Evolutionary conservation across 495 filamentous ascomycete genomes (phyloP).

Genomic region (Filosporella fistucella): DNA sequence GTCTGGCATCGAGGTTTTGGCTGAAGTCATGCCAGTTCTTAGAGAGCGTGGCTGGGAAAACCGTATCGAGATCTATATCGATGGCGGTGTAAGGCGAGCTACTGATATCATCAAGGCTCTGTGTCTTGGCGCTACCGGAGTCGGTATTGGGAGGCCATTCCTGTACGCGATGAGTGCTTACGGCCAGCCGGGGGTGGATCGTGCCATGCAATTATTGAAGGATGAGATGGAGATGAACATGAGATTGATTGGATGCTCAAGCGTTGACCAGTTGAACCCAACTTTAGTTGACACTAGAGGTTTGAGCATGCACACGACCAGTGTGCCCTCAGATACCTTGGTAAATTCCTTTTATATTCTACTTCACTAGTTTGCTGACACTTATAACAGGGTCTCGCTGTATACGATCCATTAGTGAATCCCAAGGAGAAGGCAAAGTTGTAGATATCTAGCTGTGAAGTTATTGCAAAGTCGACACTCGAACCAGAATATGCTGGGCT

Average conservation of each 20-base stretch:
- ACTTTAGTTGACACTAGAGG: slow-evolving; percentile 73
- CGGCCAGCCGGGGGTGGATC: slow-evolving; percentile 78
- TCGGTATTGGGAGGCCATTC: slow-evolving; percentile 93
- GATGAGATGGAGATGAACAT: slow-evolving; percentile 99
- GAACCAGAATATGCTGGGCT: not conserved
- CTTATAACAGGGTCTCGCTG: slow-evolving; percentile 31
- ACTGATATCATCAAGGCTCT: slow-evolving; percentile 97
- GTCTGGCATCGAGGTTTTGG: slow-evolving; percentile 87
- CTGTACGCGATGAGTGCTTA: slow-evolving; percentile 95
- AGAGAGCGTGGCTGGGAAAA: slow-evolving; percentile 76
- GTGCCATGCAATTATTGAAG: slow-evolving; percentile 91
- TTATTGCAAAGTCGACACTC: not conserved
- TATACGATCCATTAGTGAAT: slow-evolving; percentile 60
- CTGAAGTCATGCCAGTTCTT: slow-evolving; percentile 94
- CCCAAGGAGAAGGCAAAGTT: slow-evolving; percentile 59
- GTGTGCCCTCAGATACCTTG: slow-evolving; percentile 64
- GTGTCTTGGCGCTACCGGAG: slow-evolving; percentile 86
- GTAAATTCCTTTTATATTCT: slow-evolving; percentile 18
- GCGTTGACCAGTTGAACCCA: slow-evolving; percentile 71
- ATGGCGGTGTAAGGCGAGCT: slow-evolving; percentile 84
- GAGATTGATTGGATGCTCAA: slow-evolving; percentile 79
- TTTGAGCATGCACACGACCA: slow-evolving; percentile 62
- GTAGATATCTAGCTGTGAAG: slow-evolving; percentile 4
- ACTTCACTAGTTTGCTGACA: too few species aligned
- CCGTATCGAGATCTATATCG: slow-evolving; percentile 84